Evolutionary conservation across 805 yeast species (phyloP), one percentile per base, ranked within the genome.

Genomic region (Starmerella tilneyi): DNA sequence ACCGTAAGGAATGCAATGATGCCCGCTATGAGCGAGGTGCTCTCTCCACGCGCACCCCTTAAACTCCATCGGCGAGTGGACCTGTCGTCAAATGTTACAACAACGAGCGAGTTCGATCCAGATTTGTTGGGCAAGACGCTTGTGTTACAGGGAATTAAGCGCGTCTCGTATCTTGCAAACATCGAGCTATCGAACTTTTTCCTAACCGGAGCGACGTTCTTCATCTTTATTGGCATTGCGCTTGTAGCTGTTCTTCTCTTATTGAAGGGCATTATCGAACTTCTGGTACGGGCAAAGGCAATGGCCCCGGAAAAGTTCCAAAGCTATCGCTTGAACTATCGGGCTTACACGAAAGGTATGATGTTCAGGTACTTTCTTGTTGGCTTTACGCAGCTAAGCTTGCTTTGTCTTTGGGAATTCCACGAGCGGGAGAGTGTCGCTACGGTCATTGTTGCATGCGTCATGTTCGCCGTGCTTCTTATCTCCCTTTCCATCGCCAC

Each of bases 331-430:
- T 70, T 68, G 45, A 81, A 84, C 30, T 56, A 55, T 51, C 49
- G 42, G 3, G 48, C 50, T 17, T 75, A 85, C 56, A 77, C 84
- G 58, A 89, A 88, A 63, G 98, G 98, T 41, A 75, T 92, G 7
- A 63, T 92, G 48, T 92, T 80, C 70, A 74, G 98, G 60, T 71
- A 88, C 57, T 75, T 84, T 46, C 70, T 83, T 40, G 74, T 92
- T 51, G 85, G 94, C 0, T 83, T 84, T 66, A 94, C 97, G 8
- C 96, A 89, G 63, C 64, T 92, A 35, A 73, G 82, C 3, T 70
- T 89, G 8, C 63, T 92, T 54, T 78, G 89, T 54, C 67, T 89
- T 47, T 92, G 96, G 96, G 92, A 92, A 67, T 77, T 89, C 46
- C 79, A 86, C 7, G 77, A 73, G 51, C 72, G 78, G 45, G 96